Evolutionary conservation across 164 flowering plant genomes (phyloP), one percentile per base, ranked within the genome.

Genomic region (Sedum album): DNA sequence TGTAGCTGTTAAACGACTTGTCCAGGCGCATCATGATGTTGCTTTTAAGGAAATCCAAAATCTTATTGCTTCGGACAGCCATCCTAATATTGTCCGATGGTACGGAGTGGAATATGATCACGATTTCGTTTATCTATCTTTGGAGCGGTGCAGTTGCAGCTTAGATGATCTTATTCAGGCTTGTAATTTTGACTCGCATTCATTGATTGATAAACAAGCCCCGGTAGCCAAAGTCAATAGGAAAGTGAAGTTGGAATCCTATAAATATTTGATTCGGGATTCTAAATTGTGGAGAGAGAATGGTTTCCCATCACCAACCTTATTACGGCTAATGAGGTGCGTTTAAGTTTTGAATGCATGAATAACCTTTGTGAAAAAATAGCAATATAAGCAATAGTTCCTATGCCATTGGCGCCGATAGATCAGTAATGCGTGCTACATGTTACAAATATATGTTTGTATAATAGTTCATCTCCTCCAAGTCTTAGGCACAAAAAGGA

Each of bases 1-100:
- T 7, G 98, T 91, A 64, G 97, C 98, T 75, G 93, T 94, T 36
- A 94, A 94, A 76, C 96, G 98, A 66, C n/a, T n/a, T n/a, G n/a
- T n/a, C n/a, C n/a, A n/a, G n/a, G n/a, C n/a, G n/a, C n/a, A n/a
- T n/a, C n/a, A n/a, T n/a, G n/a, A n/a, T n/a, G n/a, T n/a, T n/a
- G n/a, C n/a, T n/a, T n/a, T n/a, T n/a, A n/a, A n/a, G n/a, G n/a
- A n/a, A n/a, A n/a, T n/a, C n/a, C n/a, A n/a, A n/a, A n/a, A n/a
- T n/a, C n/a, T n/a, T n/a, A 83, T 88, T 74, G 91, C 86, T 49
- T 94, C 98, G 68, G 95, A 91, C 72, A 77, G 72, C 18, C 98
- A 94, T 82, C 93, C 91, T 66, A 94, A 91, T 73, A 88, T 91
- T 72, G 95, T 94, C 71, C 75, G 97, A n/a, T n/a, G n/a, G n/a